Evolutionary conservation across 2,329 filamentous ascomycete genomes (phyloP).

Genomic region (Apiospora arundinis): DNA sequence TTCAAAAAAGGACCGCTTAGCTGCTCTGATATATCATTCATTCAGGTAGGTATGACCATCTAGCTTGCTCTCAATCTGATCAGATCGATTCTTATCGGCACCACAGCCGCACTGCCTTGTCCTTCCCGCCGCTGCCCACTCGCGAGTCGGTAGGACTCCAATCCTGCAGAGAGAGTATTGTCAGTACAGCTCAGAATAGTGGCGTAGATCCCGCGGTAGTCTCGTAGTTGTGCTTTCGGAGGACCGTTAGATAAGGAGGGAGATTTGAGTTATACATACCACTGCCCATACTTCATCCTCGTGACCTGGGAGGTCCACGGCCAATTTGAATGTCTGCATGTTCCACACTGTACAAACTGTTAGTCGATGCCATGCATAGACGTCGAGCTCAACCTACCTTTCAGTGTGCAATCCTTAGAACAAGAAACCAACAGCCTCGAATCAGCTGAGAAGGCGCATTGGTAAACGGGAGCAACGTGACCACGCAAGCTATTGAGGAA

Average conservation of each 20-base stretch:
- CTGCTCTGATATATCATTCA: not conserved
- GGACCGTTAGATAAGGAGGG: not conserved
- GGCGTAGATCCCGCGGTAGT: not conserved
- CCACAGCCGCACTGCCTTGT: conserved; percentile 78
- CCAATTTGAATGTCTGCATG: conserved; percentile 81
- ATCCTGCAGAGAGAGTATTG: conserved; percentile 52
- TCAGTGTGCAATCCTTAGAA: conserved; percentile 87
- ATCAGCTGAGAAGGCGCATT: conserved; percentile 91
- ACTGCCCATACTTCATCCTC: conserved; percentile 93
- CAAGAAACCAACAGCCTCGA: conserved; percentile 72
- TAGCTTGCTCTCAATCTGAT: not conserved
- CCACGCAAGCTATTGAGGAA: conserved; percentile 89
- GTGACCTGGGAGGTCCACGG: conserved; percentile 83
- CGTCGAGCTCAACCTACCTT: not conserved
- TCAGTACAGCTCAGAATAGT: not conserved
- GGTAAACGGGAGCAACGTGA: conserved; percentile 89
- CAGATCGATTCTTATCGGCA: conserved; percentile 54
- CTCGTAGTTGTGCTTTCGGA: too few relatives aligned
- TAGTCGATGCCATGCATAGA: not conserved
- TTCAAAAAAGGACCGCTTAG: not conserved
- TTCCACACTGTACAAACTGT: conserved; percentile 75
- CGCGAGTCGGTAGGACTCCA: conserved; percentile 91
- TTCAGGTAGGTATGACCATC: not conserved
- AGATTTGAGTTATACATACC: not conserved
- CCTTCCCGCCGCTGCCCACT: conserved; percentile 91